Evolutionary conservation across 192 early-diverging fungal genomes (phyloP).

Genomic region (Coemansia interrupta): DNA sequence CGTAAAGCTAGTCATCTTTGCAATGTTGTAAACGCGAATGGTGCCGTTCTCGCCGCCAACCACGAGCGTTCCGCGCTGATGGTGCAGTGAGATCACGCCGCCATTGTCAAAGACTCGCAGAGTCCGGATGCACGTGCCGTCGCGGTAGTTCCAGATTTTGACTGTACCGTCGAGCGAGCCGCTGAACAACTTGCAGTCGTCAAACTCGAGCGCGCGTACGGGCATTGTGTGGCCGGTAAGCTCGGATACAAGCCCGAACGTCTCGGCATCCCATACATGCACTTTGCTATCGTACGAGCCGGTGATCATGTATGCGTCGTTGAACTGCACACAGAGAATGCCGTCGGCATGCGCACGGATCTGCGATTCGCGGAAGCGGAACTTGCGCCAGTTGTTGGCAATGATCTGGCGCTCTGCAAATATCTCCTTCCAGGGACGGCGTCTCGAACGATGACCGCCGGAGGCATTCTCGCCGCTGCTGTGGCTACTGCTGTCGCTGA

Average conservation of each 20-base stretch:
- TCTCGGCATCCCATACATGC: slow-evolving; percentile 85
- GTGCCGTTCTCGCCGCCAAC: slow-evolving; percentile 81
- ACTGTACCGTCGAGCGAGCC: slow-evolving; percentile 91
- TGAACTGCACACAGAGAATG: slow-evolving; percentile 86
- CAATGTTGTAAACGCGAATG: slow-evolving; percentile 83
- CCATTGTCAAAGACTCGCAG: slow-evolving; percentile 57
- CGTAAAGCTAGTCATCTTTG: slow-evolving; percentile 55
- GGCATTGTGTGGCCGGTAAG: slow-evolving; percentile 82
- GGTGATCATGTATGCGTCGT: slow-evolving; percentile 78
- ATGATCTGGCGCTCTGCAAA: slow-evolving; percentile 89
- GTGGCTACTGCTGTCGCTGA: slow-evolving; percentile 39
- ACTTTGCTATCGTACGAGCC: slow-evolving; percentile 87
- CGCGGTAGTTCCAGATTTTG: slow-evolving; percentile 88
- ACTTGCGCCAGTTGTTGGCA: slow-evolving; percentile 91
- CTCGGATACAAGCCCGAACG: slow-evolving; percentile 71
- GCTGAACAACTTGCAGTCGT: slow-evolving; percentile 88
- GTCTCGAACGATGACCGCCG: slow-evolving; percentile 15
- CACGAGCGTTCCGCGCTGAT: slow-evolving; percentile 69
- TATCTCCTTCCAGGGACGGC: slow-evolving; percentile 90
- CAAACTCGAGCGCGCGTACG: slow-evolving; percentile 88
- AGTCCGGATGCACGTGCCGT: slow-evolving; percentile 81
- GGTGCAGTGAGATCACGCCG: slow-evolving; percentile 84
- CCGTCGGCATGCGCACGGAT: slow-evolving; percentile 84
- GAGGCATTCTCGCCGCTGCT: neutral
- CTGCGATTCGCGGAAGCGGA: slow-evolving; percentile 61